Evolutionary conservation across 2,329 filamentous ascomycete species (phyloP).

Genomic region (Fusarium sororula): DNA sequence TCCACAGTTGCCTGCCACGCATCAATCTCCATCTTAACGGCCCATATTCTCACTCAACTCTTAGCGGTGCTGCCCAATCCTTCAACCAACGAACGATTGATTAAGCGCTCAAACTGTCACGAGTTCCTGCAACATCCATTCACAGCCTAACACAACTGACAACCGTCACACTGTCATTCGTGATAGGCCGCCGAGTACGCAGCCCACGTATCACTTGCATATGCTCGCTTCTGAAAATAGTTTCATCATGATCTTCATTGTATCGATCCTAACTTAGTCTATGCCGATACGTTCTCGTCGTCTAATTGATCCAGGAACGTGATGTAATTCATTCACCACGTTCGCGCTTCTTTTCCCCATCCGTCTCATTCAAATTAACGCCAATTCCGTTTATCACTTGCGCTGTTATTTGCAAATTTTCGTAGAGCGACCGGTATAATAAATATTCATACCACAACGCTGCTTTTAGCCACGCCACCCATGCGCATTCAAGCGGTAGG

Average conservation of each 20-base stretch:
- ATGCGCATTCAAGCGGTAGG: constrained; percentile 1
- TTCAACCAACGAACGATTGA: constrained; percentile 3
- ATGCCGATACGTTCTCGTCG: constrained; percentile 24
- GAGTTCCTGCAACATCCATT: constrained; percentile 21
- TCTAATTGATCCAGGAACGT: constrained; percentile 28
- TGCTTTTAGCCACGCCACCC: constrained; percentile 3
- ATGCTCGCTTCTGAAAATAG: constrained; percentile 26
- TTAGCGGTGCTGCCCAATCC: constrained; percentile 35
- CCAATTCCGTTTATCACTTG: constrained; percentile 30
- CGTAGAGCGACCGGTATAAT: constrained; percentile 13
- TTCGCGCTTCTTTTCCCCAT: constrained; percentile 13
- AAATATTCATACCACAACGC: constrained; percentile 4
- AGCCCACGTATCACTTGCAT: constrained; percentile 28
- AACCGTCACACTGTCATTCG: background rate
- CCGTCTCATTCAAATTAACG: constrained; percentile 34
- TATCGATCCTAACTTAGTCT: constrained; percentile 25
- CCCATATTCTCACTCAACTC: constrained; percentile 14
- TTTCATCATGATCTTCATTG: constrained; percentile 25
- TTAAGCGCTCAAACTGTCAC: constrained; percentile 32
- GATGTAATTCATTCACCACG: constrained; percentile 4
- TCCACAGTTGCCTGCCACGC: constrained; percentile 26
- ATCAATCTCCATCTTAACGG: constrained; percentile 16
- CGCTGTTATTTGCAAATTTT: constrained; percentile 30
- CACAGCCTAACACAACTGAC: constrained; percentile 29
- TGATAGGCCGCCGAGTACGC: constrained; percentile 20